These are phyloP conservation scores for Hondaea fermentalgiana DNA, from an alignment of 108 stramenopile genomes.

Conservation along the genomic window DNA sequence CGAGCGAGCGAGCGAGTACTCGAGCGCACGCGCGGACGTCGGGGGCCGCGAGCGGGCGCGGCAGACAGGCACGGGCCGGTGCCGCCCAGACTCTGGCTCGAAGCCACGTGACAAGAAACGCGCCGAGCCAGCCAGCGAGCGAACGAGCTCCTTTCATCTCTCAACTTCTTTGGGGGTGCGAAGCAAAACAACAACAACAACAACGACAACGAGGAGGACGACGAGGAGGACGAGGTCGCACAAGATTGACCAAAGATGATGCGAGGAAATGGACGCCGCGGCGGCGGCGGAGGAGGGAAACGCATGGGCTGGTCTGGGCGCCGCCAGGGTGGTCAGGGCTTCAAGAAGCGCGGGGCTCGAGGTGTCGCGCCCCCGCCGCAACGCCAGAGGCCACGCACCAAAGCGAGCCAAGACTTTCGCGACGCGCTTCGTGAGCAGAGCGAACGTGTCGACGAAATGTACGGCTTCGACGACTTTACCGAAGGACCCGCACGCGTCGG, in stretches of 20 bases:
- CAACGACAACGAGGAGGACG: no score
- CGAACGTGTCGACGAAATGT: constrained; percentile 14
- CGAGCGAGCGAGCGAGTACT: no score
- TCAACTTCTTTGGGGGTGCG: no score
- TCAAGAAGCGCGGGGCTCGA: not conserved
- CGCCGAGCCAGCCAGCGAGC: no score
- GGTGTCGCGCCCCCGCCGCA: not conserved
- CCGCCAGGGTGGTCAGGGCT: not conserved
- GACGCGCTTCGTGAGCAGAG: not conserved
- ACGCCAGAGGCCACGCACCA: not conserved
- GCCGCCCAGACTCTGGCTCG: no score
- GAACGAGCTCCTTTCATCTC: no score
- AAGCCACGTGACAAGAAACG: no score
- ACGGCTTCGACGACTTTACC: not conserved
- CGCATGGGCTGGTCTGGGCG: not conserved
- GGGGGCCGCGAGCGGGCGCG: no score
- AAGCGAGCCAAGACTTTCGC: not conserved
- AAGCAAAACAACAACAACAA: no score
- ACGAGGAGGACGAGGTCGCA: not conserved
- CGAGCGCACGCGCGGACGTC: no score
- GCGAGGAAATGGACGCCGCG: not conserved
- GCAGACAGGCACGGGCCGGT: no score
- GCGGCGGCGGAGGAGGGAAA: not conserved
- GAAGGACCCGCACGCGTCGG: constrained; percentile 32
- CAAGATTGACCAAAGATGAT: not conserved